Conservation (phyloP, 352 stramenopile species). For the Phytophthora podocarpi region DNA sequence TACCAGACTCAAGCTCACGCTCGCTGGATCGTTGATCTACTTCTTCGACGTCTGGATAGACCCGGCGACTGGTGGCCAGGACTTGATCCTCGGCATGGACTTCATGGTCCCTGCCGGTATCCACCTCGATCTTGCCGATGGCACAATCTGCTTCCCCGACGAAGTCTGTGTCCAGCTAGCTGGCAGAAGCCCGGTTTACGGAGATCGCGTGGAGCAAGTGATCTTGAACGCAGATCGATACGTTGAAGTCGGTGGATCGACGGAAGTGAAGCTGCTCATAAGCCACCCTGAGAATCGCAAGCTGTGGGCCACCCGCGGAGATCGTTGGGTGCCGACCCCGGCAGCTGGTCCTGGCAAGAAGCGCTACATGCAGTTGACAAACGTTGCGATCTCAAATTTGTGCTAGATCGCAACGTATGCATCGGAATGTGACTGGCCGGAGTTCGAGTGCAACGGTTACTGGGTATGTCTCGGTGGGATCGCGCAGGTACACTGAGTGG, state of each 20-base stretch:
- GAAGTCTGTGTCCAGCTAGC: constrained; percentile 10
- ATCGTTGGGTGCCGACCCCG: constrained; percentile 2
- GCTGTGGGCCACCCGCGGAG: constrained; percentile 1
- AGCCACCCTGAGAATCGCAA: too few species aligned
- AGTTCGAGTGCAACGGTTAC: background rate
- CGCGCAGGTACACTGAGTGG: constrained; percentile 13
- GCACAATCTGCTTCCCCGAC: constrained; percentile 3
- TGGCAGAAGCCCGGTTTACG: background rate
- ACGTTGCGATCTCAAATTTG: background rate
- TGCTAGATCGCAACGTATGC: background rate
- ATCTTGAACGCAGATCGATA: too few species aligned
- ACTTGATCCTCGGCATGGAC: constrained; percentile 13
- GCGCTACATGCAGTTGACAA: constrained; percentile 15
- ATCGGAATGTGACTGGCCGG: constrained; percentile 5
- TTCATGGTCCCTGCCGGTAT: constrained; percentile 26
- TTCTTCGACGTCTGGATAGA: constrained; percentile 17
- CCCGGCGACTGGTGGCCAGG: constrained; percentile 7
- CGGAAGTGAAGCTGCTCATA: too few species aligned
- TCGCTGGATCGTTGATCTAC: constrained; percentile 11
- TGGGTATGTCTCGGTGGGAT: constrained; percentile 10
- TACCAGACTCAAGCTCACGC: constrained; percentile 22
- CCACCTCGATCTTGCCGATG: constrained; percentile 8
- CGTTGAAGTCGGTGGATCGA: too few species aligned
- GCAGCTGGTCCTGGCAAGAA: too few species aligned
- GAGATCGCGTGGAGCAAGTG: too few species aligned